A percentile compares a stretch with the other conserved stretches of the same genome.
Conservation (phyloP, 805 yeast species). For the Dipodascopsis tothii region DNA sequence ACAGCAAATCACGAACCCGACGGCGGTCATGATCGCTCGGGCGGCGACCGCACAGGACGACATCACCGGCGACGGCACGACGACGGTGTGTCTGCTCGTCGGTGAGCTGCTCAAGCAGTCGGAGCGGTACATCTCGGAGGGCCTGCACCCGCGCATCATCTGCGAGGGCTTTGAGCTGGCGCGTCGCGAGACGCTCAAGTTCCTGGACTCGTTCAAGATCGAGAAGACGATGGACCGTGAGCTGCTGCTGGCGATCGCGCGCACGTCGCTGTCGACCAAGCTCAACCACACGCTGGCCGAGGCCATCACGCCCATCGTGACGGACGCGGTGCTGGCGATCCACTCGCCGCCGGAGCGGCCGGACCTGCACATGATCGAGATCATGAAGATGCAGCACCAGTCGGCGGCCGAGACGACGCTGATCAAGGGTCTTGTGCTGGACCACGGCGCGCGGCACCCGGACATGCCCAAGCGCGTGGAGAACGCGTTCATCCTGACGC, state of each 20-base stretch:
- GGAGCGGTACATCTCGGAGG: constrained; percentile 82
- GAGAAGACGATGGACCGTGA: constrained; percentile 66
- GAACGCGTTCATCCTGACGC: constrained; percentile 76
- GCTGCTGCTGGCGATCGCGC: constrained; percentile 81
- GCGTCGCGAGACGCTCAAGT: constrained; percentile 55
- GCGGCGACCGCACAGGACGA: constrained; percentile 99
- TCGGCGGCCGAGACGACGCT: constrained; percentile 75
- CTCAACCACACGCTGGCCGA: constrained; percentile 69
- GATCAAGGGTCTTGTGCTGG: constrained; percentile 83
- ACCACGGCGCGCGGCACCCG: constrained; percentile 98
- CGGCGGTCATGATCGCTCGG: constrained; percentile 82
- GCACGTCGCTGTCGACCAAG: constrained; percentile 82
- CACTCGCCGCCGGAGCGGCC: constrained; percentile 44
- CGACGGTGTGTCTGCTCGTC: constrained; percentile 86
- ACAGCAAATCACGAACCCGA: constrained; percentile 78
- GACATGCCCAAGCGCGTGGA: constrained; percentile 90
- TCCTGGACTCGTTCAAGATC: constrained; percentile 56
- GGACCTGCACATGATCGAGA: constrained; percentile 95
- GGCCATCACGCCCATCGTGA: constrained; percentile 83
- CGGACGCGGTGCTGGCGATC: constrained; percentile 88
- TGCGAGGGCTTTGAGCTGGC: constrained; percentile 94
- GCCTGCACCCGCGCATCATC: constrained; percentile 89
- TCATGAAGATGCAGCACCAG: constrained; percentile 96
- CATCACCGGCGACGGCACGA: constrained; percentile 98
- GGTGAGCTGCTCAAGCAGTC: constrained; percentile 95